These are phyloP conservation scores for Ophiostoma triangulosporum DNA, from an alignment of 2,329 filamentous ascomycete species.

Conservation along the genomic window DNA sequence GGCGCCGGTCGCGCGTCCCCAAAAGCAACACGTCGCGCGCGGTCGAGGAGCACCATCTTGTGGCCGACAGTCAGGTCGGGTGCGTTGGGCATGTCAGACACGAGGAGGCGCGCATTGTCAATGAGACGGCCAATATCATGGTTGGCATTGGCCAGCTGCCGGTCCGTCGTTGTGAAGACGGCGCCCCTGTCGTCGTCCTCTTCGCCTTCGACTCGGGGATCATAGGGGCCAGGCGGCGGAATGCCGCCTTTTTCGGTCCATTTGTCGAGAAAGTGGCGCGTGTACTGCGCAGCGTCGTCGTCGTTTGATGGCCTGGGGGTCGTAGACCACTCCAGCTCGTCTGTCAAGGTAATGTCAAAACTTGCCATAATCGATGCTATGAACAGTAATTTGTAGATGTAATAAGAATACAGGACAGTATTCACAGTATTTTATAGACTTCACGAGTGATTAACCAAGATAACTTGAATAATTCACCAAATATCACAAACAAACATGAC, in stretches of 20 bases:
- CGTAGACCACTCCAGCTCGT: neutral
- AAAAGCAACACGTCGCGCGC: constrained; percentile 12
- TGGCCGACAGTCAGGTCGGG: constrained; percentile 3
- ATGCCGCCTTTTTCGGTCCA: constrained; percentile 8
- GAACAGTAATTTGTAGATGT: neutral
- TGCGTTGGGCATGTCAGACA: neutral
- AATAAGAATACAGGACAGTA: no score
- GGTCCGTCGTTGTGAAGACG: neutral
- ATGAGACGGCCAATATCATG: constrained; percentile 9
- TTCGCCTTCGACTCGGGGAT: neutral
- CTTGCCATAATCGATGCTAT: neutral
- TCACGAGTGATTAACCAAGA: no score
- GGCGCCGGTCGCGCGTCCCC: constrained; percentile 9
- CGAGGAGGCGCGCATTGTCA: neutral
- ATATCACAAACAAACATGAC: neutral
- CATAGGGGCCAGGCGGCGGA: neutral
- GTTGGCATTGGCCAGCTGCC: constrained; percentile 5
- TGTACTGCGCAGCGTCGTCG: neutral
- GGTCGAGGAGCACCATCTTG: constrained; percentile 11
- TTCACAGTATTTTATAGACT: no score
- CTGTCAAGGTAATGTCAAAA: neutral
- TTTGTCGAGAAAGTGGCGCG: neutral
- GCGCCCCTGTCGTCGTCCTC: constrained; percentile 6
- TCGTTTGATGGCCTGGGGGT: neutral
- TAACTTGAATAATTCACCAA: no score